Evolutionary conservation across 2,329 filamentous ascomycete genomes (phyloP), one percentile per base, ranked within the genome.

Genomic region (Coleophoma eucalyptorum): DNA sequence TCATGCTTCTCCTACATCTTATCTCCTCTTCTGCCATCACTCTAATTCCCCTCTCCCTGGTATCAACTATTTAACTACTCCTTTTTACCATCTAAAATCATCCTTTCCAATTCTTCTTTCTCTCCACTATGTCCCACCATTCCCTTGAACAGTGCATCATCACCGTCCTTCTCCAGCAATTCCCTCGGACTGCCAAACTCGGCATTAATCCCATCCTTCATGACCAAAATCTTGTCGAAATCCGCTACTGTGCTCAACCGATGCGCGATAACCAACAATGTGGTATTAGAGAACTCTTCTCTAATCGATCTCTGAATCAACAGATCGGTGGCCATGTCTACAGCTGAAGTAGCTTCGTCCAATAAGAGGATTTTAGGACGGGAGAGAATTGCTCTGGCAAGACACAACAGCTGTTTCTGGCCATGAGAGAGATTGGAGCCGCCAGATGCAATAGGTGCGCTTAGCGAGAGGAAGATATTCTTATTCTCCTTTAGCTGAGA

Each of bases 341-440:
- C 86, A 0, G 87, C 85, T 7, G 80, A 84, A 0, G 87, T 91
- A 1, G 87, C 87, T 69, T 90, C 87, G 65, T 91, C 87, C 3
- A 90, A 77, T 2, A 90, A 80, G 79, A 91, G 86, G 57, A 91
- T 81, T 63, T 86, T 84, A 11, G 87, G 86, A 0, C 83, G 78
- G 0, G 81, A 76, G 19, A 89, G 80, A 57, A 89, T 87, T 46
- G 82, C 86, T 47, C 81, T 82, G 2, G 86, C 86, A 5, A 89
- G 79, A 59, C 85, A 89, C 21, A 90, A 76, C 0, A 89, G 81
- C 64, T 90, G 86, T 2, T 86, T 78, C 65, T 90, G 86, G 33
- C 86, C 86, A 61, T 89, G 86, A 0, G 84, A 87, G 12, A 89
- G 73, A 65, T 89, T 90, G 3, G 85, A 76, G 0, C 86, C 86